Base-by-base conservation (phyloP, 2,329 filamentous ascomycete genomes). In the Proliferodiscus dingleyae region DNA sequence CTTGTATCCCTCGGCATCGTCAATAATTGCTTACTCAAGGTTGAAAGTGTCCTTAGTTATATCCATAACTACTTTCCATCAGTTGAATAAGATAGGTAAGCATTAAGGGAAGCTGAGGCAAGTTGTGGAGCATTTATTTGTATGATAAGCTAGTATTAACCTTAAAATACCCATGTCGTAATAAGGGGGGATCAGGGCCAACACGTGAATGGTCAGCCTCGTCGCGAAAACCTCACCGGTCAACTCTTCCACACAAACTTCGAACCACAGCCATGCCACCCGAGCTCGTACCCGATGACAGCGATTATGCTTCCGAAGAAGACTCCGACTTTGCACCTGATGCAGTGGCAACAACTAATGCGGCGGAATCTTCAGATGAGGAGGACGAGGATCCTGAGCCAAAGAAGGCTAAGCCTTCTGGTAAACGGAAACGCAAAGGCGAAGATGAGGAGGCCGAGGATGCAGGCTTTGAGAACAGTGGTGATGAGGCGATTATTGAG, bases 281-380 rank as follows among this genome's bases (percentile, higher is more conserved):
- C 40, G 55, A 54, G 50, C 34, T 60, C 4, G 49, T 61, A 10
- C 59, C 53, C 15, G 52, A 52, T 3, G 59, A 63, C 23, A 75
- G 78, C 48, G 69, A 78, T 47, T 87, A 87, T 57, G 78, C 73
- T 13, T 87, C 83, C 2, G 82, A 83, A 3, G 80, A 87, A 54
- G 85, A 89, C 61, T 85, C 83, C 8, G 83, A 88, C 60, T 88
- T 88, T 51, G 76, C 81, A 19, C 78, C 77, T n/a, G 80, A 80
- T 37, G 70, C 71, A 15, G 72, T 61, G 22, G 58, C 66, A 29
- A 63, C 58, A 11, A 59, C 65, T n/a, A 71, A 70, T 19, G 62
- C 55, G 24, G 72, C 52, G 13, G 52, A 58, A 26, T 53, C 56
- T 41, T 50, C 65, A 32, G 64, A 70, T n/a, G 64, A 66, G 26